These are phyloP conservation scores for Musa troglodytarum DNA, from an alignment of 176 grass and related monocot species.

Conservation along the genomic window DNA sequence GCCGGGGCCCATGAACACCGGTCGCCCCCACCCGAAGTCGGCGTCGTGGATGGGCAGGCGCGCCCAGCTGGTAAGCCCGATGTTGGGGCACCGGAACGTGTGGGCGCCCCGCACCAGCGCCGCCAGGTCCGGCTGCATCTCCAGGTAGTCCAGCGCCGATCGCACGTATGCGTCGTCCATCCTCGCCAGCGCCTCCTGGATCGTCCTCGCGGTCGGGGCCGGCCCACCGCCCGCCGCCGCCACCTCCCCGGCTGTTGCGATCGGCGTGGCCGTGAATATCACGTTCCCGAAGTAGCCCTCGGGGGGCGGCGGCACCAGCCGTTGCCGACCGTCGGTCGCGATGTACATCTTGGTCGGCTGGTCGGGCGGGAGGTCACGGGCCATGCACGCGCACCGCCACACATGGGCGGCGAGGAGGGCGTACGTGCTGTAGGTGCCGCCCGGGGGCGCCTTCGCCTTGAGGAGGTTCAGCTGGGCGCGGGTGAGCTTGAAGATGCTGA, in stretches of 20 bases:
- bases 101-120: slow-evolving; percentile 63
- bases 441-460: slow-evolving; percentile 23
- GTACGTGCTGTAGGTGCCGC: slow-evolving; percentile 39
- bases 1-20: slow-evolving; percentile 86
- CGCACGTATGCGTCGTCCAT: slow-evolving; percentile 57
- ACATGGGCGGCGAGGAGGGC: slow-evolving; percentile 58
- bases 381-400: slow-evolving; percentile 68
- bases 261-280: slow-evolving; percentile 76
- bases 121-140: slow-evolving; percentile 59
- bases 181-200: slow-evolving; percentile 55
- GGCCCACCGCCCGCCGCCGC: not conserved
- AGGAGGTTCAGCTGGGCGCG: slow-evolving; percentile 35
- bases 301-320: slow-evolving; percentile 50
- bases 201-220: slow-evolving; percentile 31
- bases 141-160: slow-evolving; percentile 76
- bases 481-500: slow-evolving; percentile 70
- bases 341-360: slow-evolving; percentile 71
- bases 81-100: slow-evolving; percentile 78
- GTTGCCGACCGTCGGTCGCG: slow-evolving; percentile 56
- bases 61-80: slow-evolving; percentile 83
- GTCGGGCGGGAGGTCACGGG: slow-evolving; percentile 44
- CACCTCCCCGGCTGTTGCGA: slow-evolving; percentile 46
- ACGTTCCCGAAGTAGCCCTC: slow-evolving; percentile 91
- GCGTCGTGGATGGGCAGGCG: slow-evolving; percentile 72
- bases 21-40: slow-evolving; percentile 72